phyloP scores from a whole-genome alignment of 2,329 filamentous ascomycete species.

The Lithohypha guttulata region DNA sequence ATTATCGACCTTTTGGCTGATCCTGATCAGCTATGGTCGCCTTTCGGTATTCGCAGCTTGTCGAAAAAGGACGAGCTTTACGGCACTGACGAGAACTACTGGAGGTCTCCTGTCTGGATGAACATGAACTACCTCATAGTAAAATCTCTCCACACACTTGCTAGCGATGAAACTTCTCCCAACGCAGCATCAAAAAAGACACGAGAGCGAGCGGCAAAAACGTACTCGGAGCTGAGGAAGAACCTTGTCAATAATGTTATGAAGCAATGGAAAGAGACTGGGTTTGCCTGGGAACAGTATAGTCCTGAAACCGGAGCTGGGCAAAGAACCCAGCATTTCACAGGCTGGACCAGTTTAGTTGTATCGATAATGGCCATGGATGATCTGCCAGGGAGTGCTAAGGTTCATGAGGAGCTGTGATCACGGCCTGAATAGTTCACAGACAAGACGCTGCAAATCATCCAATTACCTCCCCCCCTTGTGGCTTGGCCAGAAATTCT shows the following conservation, averaged over 20 bases:
- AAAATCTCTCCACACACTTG: slow-evolving; percentile 63
- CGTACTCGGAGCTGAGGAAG: slow-evolving; percentile 66
- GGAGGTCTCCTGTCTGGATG: slow-evolving; percentile 89
- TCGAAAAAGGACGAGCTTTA: slow-evolving; percentile 76
- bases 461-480: no score
- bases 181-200: slow-evolving; percentile 13
- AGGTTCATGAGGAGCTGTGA: slow-evolving; percentile 6
- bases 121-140: slow-evolving; percentile 90
- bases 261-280: slow-evolving; percentile 76
- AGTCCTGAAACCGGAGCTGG: slow-evolving; percentile 84
- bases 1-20: slow-evolving; percentile 69
- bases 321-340: slow-evolving; percentile 96
- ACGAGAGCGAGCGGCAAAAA: slow-evolving; percentile 47
- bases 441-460: no score
- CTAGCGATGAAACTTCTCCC: slow-evolving; percentile 9
- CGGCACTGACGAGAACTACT: slow-evolving; percentile 91
- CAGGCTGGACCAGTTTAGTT: slow-evolving; percentile 95
- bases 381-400: slow-evolving; percentile 39
- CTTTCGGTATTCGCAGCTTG: slow-evolving; percentile 77
- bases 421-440: no score
- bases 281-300: slow-evolving; percentile 98
- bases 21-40: slow-evolving; percentile 79
- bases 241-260: slow-evolving; percentile 87
- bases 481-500: no score
- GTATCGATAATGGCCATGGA: slow-evolving; percentile 97